Evolutionary conservation across 345 rosid species (phyloP).

Genomic region (Crucihimalaya himalaica): DNA sequence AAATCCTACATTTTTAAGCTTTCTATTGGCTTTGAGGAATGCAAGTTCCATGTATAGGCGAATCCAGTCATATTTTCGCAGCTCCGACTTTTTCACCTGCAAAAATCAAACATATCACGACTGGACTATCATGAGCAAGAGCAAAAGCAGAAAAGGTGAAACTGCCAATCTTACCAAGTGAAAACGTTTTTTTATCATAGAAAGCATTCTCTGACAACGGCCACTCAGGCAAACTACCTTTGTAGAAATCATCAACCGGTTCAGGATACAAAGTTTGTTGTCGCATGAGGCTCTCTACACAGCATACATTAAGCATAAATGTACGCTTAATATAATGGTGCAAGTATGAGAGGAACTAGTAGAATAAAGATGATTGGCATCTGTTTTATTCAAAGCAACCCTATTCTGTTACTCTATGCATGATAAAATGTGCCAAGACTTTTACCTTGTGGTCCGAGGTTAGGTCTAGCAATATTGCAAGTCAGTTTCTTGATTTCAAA

Average conservation of each 20-base stretch:
- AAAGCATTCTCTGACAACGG: slow-evolving; percentile 3
- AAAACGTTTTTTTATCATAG: not conserved
- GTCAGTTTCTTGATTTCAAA: not conserved
- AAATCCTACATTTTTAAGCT: not conserved
- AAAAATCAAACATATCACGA: not conserved
- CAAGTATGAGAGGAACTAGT: too few species aligned
- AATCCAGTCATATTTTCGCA: slow-evolving; percentile 10
- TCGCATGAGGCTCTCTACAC: not conserved
- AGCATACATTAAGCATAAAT: not conserved
- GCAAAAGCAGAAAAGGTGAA: not conserved
- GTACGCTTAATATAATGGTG: too few species aligned
- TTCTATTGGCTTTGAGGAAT: not conserved
- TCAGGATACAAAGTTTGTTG: not conserved
- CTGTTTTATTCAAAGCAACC: too few species aligned
- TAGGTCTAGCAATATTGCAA: not conserved
- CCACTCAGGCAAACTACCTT: slow-evolving; percentile 1
- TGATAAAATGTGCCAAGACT: not conserved
- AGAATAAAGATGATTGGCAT: too few species aligned
- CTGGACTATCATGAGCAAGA: not conserved
- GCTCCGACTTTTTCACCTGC: slow-evolving; percentile 6
- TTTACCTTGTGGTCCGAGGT: not conserved
- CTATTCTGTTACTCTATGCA: not conserved
- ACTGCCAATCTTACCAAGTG: not conserved
- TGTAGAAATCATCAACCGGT: not conserved
- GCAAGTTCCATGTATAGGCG: slow-evolving; percentile 23